Percentiles rank a stretch among this genome's conserved stretches.
These are phyloP conservation scores for Scytalidium lignicola DNA, from an alignment of 2,329 filamentous ascomycete species.

Conservation along the genomic window DNA sequence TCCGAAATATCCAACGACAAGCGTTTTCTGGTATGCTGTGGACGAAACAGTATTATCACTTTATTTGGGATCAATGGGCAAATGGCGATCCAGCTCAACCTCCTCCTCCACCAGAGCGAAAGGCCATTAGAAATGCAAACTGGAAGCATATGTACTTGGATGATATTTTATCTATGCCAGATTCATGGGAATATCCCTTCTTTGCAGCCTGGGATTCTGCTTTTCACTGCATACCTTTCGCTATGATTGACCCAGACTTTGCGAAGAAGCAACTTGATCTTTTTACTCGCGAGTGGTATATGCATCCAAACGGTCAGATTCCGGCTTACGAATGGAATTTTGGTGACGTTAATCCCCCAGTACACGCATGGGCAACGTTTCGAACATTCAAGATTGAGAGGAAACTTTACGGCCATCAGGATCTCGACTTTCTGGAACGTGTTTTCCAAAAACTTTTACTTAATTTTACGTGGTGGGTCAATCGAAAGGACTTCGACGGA, in stretches of 20 bases:
- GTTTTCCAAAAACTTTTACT: conserved; percentile 94
- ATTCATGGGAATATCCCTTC: conserved; percentile 98
- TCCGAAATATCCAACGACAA: conserved; percentile 91
- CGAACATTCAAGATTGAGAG: conserved; percentile 97
- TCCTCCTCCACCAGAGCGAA: conserved; percentile 74
- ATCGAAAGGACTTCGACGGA: conserved; percentile 87
- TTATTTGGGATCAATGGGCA: conserved; percentile 97
- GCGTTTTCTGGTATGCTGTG: conserved; percentile 97
- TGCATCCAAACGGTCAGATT: conserved; percentile 93
- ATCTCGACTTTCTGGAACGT: conserved; percentile 90
- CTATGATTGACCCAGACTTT: conserved; percentile 97
- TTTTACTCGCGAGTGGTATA: conserved; percentile 97
- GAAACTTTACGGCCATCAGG: conserved; percentile 92
- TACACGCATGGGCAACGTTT: conserved; percentile 95
- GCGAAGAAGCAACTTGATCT: conserved; percentile 97
- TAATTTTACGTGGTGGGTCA: conserved; percentile 99
- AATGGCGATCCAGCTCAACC: conserved; percentile 88
- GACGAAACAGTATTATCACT: conserved; percentile 96
- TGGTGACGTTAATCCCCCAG: conserved; percentile 91
- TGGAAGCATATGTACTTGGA: conserved; percentile 97
- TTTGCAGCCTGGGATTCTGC: conserved; percentile 97
- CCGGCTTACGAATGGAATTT: conserved; percentile 97
- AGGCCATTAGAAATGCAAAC: conserved; percentile 75
- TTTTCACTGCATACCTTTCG: conserved; percentile 91
- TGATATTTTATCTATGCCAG: conserved; percentile 94